A percentile compares a stretch with the other conserved stretches of the same genome.
phyloP scores from a whole-genome alignment of 345 rosid species.

The Noccaea bulbosa region DNA sequence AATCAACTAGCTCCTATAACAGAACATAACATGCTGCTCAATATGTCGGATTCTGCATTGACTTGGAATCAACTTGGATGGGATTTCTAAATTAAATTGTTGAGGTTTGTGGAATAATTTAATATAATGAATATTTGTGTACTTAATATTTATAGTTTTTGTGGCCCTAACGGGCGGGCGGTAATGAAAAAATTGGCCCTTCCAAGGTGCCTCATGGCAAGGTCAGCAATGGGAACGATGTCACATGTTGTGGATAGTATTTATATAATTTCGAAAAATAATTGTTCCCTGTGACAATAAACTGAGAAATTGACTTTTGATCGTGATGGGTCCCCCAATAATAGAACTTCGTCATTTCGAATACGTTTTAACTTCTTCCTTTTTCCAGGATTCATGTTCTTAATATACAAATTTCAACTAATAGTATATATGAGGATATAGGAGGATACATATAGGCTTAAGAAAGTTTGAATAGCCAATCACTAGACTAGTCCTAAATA shows the following conservation, averaged over 20 bases:
- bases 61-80: slow-evolving; percentile 34
- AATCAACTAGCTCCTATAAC: background rate
- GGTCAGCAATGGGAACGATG: slow-evolving; percentile 44
- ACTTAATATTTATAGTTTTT: background rate
- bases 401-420: too few relatives aligned
- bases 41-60: slow-evolving; percentile 40
- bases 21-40: slow-evolving; percentile 30
- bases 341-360: slow-evolving; percentile 33
- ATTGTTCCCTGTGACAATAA: slow-evolving; percentile 36
- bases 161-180: slow-evolving; percentile 36
- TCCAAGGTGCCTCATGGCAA: slow-evolving; percentile 44
- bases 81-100: slow-evolving; percentile 3
- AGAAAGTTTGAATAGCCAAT: slow-evolving; percentile 6
- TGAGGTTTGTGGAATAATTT: background rate
- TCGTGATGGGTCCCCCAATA: slow-evolving; percentile 42
- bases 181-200: slow-evolving; percentile 35
- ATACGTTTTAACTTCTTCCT: slow-evolving; percentile 13
- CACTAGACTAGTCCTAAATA: slow-evolving; percentile 17
- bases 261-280: slow-evolving; percentile 14
- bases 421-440: too few relatives aligned
- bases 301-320: slow-evolving; percentile 46
- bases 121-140: background rate
- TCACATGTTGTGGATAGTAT: slow-evolving; percentile 38
- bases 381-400: background rate
- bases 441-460: background rate